Percentiles rank a stretch among this genome's conserved stretches.
Conservation (phyloP, 495 filamentous ascomycete species). For the Aspergillus incahuasiensis region DNA sequence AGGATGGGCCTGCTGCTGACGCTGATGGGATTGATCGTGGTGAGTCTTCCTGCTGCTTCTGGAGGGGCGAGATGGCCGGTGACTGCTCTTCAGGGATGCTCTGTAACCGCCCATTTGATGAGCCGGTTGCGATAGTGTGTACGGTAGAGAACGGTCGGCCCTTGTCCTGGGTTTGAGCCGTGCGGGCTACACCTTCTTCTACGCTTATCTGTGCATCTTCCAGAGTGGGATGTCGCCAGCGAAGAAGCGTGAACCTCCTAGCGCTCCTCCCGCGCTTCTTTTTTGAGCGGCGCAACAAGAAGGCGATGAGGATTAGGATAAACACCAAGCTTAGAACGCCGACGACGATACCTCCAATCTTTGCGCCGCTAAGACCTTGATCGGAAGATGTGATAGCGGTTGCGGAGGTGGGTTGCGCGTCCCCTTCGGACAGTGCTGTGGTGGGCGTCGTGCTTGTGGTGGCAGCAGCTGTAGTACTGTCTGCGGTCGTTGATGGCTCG, state of each 20-base stretch:
- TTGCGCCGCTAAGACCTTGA: conserved; percentile 2
- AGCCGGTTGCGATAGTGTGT: neutral
- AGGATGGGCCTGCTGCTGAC: neutral
- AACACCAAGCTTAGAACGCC: conserved; percentile 19
- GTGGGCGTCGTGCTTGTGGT: neutral
- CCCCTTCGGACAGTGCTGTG: neutral
- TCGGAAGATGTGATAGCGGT: conserved; percentile 2
- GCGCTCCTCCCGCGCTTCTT: conserved; percentile 13
- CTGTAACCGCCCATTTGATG: neutral
- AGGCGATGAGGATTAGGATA: conserved; percentile 17
- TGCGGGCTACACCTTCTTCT: neutral
- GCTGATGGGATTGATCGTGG: neutral
- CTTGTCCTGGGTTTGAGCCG: neutral
- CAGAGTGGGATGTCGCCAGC: conserved; percentile 6
- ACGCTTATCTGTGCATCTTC: neutral
- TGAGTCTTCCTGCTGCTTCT: neutral
- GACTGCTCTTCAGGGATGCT: neutral
- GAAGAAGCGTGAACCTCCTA: conserved; percentile 14
- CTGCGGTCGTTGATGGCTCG: neutral
- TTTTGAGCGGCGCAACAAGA: conserved; percentile 20
- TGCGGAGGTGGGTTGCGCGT: neutral
- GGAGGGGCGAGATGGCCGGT: neutral
- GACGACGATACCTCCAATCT: conserved; percentile 31
- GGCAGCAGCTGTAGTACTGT: neutral
- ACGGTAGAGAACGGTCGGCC: neutral